phyloP scores from a whole-genome alignment of 805 yeast species.

The Blastobotrys americana region DNA sequence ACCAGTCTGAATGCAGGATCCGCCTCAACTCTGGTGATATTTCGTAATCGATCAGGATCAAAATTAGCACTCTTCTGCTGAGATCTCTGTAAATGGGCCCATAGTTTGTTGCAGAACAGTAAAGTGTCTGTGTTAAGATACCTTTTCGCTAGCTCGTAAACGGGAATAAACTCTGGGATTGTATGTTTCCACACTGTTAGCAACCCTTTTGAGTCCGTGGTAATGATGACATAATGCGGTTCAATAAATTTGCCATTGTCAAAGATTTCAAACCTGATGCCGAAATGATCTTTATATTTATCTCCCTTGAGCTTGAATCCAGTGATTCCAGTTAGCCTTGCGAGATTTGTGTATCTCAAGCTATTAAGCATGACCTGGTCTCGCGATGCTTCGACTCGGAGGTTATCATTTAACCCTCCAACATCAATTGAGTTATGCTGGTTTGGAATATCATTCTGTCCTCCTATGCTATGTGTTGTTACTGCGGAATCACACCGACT shows the following conservation, averaged over 20 bases:
- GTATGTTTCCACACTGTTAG: slow-evolving; percentile 15
- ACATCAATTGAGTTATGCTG: too few species aligned
- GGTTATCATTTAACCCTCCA: background rate
- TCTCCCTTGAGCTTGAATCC: slow-evolving; percentile 11
- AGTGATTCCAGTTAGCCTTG: slow-evolving; percentile 20
- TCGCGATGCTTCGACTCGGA: background rate
- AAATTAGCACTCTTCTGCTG: background rate
- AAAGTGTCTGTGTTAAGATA: slow-evolving; percentile 12
- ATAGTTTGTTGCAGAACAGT: slow-evolving; percentile 14
- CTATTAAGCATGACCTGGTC: background rate
- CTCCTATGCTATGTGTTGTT: background rate
- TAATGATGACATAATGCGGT: slow-evolving; percentile 20
- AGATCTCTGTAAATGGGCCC: slow-evolving; percentile 36
- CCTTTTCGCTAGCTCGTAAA: slow-evolving; percentile 7
- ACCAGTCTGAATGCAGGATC: slow-evolving; percentile 15
- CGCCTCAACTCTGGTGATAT: slow-evolving; percentile 10
- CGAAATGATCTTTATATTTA: slow-evolving; percentile 13
- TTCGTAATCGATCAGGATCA: slow-evolving; percentile 52
- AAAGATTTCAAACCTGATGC: slow-evolving; percentile 18
- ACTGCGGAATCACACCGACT: background rate
- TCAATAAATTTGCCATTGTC: slow-evolving; percentile 6
- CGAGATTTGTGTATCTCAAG: slow-evolving; percentile 13
- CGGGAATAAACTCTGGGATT: slow-evolving; percentile 15
- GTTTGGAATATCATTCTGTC: background rate
- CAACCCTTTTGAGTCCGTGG: slow-evolving; percentile 8